Base-by-base conservation (phyloP, 768 basidiomycete genomes). In the Boletus subparvulus region DNA sequence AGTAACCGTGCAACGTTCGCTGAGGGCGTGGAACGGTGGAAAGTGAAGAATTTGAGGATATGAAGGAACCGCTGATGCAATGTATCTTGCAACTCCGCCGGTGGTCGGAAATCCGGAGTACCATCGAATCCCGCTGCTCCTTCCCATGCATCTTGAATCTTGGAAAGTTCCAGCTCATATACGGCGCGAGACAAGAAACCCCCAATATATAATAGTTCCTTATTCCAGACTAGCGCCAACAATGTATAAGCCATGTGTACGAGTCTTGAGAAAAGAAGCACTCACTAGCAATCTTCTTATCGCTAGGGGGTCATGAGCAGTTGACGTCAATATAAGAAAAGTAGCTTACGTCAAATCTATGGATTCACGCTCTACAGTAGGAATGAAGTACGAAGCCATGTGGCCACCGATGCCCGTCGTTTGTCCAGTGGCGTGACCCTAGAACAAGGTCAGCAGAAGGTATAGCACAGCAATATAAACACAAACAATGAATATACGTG, bases 401-500 rank as follows among this genome's bases (percentile, higher is more conserved):
- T 48, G 47, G 16, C 47, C 36, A 17, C 47, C 35, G 2, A 48
- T 26, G 16, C 47, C 47, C 16, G 35, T 48, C 10, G 47, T 48
- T 37, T 48, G 47, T 17, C 35, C 16, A 26, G 47, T 48, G 16
- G 47, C 21, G 7, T 48, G 47, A 37, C 47, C 47, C 89, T 4
- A 8, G 3, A 47, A 30, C 11, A 17, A 26, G 24, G 35, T 39
- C 0, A 0, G 19, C 2, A 50, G 13, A 16, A 10, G 2, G 28
- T 6, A 14, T 9, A 14, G 4, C 10, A 26, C 10, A 32, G 9
- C 30, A 7, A 10, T 11, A 40, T 21, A 6, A 5, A 32, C 12
- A 71, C 80, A 63, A 65, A 90, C 90, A 58, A 96, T 94, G 72
- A 93, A 96, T 13, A 95, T 78, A 26, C 85, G 83, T 3, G 90